phyloP scores from a whole-genome alignment of 2,329 filamentous ascomycete species.

The Podosphaera fusca region DNA sequence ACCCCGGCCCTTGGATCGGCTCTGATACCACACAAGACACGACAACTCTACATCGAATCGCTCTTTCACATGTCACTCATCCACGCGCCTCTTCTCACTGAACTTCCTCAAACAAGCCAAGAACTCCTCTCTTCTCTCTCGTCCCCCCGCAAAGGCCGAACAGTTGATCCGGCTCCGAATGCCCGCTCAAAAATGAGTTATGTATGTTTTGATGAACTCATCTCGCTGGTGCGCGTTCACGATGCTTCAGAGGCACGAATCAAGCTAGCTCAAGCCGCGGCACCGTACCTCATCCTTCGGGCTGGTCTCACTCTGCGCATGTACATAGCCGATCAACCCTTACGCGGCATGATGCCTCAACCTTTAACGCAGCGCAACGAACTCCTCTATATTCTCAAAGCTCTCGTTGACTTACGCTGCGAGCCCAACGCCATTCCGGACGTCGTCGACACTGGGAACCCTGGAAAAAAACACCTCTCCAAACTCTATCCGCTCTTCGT shows the following conservation, averaged over 20 bases:
- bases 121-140: constrained; percentile 40
- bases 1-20: constrained; percentile 48
- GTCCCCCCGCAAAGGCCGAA: constrained; percentile 44
- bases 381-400: constrained; percentile 44
- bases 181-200: constrained; percentile 53
- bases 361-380: constrained; percentile 62
- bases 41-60: constrained; percentile 46
- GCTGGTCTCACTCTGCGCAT: constrained; percentile 58
- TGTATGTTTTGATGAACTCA: constrained; percentile 58
- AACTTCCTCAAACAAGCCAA: constrained; percentile 27
- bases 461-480: constrained; percentile 50
- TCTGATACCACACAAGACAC: constrained; percentile 39
- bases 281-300: constrained; percentile 63
- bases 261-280: constrained; percentile 45
- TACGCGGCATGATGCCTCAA: constrained; percentile 74
- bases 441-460: constrained; percentile 24
- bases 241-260: constrained; percentile 16
- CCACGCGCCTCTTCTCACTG: constrained; percentile 37
- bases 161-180: constrained; percentile 41
- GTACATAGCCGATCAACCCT: constrained; percentile 77
- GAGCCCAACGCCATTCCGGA: constrained; percentile 46
- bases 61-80: constrained; percentile 69
- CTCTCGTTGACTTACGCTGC: constrained; percentile 42
- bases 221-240: constrained; percentile 37
- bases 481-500: constrained; percentile 60